Base-by-base conservation (phyloP, 2,329 filamentous ascomycete genomes). In the Sporothrix mexicana region DNA sequence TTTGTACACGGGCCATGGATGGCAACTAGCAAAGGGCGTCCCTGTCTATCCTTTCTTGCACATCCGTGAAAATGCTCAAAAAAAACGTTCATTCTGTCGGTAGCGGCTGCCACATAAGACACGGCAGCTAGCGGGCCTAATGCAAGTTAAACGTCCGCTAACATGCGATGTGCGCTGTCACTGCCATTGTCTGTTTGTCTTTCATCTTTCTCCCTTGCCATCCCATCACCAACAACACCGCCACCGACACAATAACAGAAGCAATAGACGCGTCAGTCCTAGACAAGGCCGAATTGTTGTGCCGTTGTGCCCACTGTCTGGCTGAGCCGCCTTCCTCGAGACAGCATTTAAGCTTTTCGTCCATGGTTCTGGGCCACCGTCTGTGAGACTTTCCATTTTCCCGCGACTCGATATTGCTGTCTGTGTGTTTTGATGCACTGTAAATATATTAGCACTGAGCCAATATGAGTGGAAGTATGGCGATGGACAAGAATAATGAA, bases 401-500 rank as follows among this genome's bases (percentile, higher is more conserved):
- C 64, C 23, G 64, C 23, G 15, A 23, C 64, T 30, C 30, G 15
- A 41, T 53, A 68, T 53, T 68, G 47, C 64, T 25, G 67, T 45
- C 67, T 70, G 68, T 69, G 9, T 15, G 67, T 59, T 47, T 47
- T 9, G 17, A 41, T 20, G 67, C 41, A 47, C 67, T 59, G 25
- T 10, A 30, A 30, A 30, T 30, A 30, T 30, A 30, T 30, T 30
- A 30, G 30, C 30, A 30, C 30, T 30, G 30, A 30, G 30, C 30
- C 30, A 30, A 30, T 2, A 30, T 30, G 30, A 5, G 30, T 5
- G 30, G 30, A 5, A 30, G 30, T 30, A 30, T 30, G 30, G 30
- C 30, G 30, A 5, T 30, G 17, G 36, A 53, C 20, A 10, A 10
- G 9, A 25, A 67, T 71, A 77, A 76, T 78, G 77, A 76, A 20